Conservation (phyloP, 2,329 filamentous ascomycete species). For the Fusarium aywerte region DNA sequence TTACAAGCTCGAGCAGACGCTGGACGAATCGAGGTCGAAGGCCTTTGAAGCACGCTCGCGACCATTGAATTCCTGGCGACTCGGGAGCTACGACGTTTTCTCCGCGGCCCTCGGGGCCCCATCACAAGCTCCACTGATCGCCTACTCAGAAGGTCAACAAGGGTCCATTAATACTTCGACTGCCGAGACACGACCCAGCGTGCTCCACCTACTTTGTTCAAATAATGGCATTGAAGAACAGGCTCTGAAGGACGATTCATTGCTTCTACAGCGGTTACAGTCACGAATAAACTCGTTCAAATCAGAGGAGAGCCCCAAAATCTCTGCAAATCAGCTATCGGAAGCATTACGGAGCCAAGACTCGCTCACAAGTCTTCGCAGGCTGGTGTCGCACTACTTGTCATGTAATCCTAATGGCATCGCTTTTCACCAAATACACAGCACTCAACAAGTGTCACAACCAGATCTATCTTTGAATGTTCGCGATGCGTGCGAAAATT, state of each 20-base stretch:
- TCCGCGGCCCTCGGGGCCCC: conserved; percentile 51
- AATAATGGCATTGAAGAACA: conserved; percentile 38
- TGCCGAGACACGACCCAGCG: conserved; percentile 7
- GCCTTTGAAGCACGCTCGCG: conserved; percentile 41
- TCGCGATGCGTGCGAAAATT: conserved; percentile 41
- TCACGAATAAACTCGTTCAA: conserved; percentile 41
- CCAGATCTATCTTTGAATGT: conserved; percentile 35
- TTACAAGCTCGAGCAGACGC: conserved; percentile 46
- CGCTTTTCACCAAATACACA: background rate
- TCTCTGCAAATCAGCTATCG: conserved; percentile 28
- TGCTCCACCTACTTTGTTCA: conserved; percentile 37
- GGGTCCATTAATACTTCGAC: conserved; percentile 6
- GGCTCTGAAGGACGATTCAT: conserved; percentile 43
- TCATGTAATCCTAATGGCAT: conserved; percentile 35
- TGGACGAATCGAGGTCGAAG: conserved; percentile 44
- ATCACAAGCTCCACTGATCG: conserved; percentile 24
- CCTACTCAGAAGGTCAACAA: conserved; percentile 17
- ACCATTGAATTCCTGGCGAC: conserved; percentile 51
- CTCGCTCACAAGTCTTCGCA: conserved; percentile 47
- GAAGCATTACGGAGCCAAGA: conserved; percentile 38
- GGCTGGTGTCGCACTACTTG: conserved; percentile 48
- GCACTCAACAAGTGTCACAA: background rate
- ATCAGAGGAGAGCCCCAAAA: conserved; percentile 1
- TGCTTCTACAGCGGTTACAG: conserved; percentile 53
- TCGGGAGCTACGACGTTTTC: conserved; percentile 58